phyloP scores from a whole-genome alignment of 495 filamentous ascomycete genomes.

The Hypoxylon fuscum region DNA sequence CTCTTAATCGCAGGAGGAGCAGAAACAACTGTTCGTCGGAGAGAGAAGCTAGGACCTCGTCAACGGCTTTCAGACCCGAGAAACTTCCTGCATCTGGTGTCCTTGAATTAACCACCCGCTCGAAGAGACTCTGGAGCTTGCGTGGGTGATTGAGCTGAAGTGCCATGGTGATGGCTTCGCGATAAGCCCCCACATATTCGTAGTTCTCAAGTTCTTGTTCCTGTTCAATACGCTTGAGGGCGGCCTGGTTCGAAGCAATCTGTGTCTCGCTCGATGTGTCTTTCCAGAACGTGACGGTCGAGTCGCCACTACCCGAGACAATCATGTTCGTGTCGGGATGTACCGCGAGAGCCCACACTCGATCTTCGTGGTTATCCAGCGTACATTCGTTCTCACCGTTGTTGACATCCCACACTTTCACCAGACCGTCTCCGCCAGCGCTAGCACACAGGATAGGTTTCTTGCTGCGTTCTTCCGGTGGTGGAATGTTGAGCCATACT shows the following conservation, averaged over 20 bases:
- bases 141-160: conserved; percentile 93
- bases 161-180: conserved; percentile 90
- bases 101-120: conserved; percentile 73
- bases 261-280: conserved; percentile 88
- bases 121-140: conserved; percentile 83
- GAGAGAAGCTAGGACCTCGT: conserved; percentile 81
- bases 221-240: conserved; percentile 84
- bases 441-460: conserved; percentile 75
- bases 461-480: conserved; percentile 55
- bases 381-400: conserved; percentile 84
- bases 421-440: conserved; percentile 93
- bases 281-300: conserved; percentile 91
- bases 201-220: conserved; percentile 93
- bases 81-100: conserved; percentile 69
- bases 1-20: conserved; percentile 80
- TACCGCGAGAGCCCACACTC: conserved; percentile 87
- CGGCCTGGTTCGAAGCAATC: conserved; percentile 70
- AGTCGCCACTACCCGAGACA: conserved; percentile 88
- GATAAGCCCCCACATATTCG: conserved; percentile 83
- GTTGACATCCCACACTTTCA: conserved; percentile 92
- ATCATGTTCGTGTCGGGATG: conserved; percentile 74
- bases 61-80: conserved; percentile 79
- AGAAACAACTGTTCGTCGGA: conserved; percentile 82
- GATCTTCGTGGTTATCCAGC: conserved; percentile 93
- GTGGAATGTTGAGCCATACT: conserved; percentile 79